phyloP scores from a whole-genome alignment of 2,329 filamentous ascomycete genomes.

The Penicillium concentricum region DNA sequence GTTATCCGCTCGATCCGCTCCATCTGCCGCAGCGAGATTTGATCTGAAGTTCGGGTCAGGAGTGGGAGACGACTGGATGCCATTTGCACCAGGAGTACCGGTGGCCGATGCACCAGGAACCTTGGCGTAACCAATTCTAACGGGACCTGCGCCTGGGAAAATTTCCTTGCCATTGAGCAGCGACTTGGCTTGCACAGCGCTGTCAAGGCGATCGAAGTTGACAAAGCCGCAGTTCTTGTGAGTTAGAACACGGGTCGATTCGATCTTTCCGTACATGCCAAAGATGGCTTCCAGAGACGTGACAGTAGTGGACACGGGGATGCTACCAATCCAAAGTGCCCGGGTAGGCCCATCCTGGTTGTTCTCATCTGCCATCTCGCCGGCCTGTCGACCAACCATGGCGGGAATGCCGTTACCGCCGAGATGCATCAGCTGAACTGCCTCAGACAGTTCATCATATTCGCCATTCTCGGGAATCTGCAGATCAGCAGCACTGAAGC shows the following conservation, averaged over 20 bases:
- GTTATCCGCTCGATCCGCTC: constrained; percentile 30
- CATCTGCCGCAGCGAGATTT: constrained; percentile 26
- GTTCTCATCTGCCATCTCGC: constrained; percentile 72
- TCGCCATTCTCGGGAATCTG: constrained; percentile 72
- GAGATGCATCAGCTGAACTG: constrained; percentile 77
- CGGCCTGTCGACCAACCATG: constrained; percentile 61
- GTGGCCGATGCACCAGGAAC: constrained; percentile 77
- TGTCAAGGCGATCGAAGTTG: constrained; percentile 91
- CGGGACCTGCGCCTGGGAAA: constrained; percentile 91
- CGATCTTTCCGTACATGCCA: constrained; percentile 83
- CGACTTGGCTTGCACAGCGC: constrained; percentile 82
- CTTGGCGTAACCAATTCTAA: constrained; percentile 96
- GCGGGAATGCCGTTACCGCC: constrained; percentile 41
- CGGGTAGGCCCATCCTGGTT: constrained; percentile 86
- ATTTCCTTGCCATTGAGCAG: constrained; percentile 96
- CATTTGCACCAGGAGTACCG: constrained; percentile 83
- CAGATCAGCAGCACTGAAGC: constrained; percentile 73
- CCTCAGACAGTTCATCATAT: constrained; percentile 76
- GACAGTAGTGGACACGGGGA: constrained; percentile 93
- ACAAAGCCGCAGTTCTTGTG: constrained; percentile 99
- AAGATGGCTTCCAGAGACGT: constrained; percentile 95
- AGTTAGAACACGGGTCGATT: constrained; percentile 88
- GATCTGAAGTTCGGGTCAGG: constrained; percentile 70
- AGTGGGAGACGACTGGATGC: constrained; percentile 84
- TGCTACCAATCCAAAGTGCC: constrained; percentile 94